A percentile compares a stretch with the other conserved stretches of the same genome.
phyloP scores from a whole-genome alignment of 2,329 filamentous ascomycete species.

The Colletotrichum scovillei region DNA sequence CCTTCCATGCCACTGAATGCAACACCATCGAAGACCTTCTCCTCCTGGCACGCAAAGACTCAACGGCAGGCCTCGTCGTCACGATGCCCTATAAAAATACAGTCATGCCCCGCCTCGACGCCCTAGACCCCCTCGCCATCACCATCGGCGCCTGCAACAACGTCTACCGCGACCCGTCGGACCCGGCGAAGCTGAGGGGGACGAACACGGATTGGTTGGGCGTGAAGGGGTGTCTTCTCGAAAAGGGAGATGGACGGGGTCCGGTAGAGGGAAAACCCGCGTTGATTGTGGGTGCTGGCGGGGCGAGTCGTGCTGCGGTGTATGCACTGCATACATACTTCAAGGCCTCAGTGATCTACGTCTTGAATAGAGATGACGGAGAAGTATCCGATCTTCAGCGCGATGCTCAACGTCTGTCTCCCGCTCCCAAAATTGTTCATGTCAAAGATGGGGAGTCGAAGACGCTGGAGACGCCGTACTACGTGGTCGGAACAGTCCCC shows the following conservation, averaged over 20 bases:
- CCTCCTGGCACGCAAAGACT: constrained; percentile 41
- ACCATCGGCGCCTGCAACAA: constrained; percentile 53
- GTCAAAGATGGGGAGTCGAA: constrained; percentile 41
- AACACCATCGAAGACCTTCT: constrained; percentile 46
- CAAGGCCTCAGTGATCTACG: constrained; percentile 45
- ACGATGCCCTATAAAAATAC: constrained; percentile 55
- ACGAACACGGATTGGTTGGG: constrained; percentile 58
- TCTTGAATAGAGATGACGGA: constrained; percentile 48
- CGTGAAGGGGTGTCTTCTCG: constrained; percentile 48
- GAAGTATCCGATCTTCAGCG: constrained; percentile 43
- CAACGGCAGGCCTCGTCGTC: constrained; percentile 42
- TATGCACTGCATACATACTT: constrained; percentile 46
- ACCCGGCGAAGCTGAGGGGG: constrained; percentile 44
- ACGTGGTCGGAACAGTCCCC: constrained; percentile 52
- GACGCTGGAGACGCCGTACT: constrained; percentile 42
- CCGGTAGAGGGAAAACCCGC: constrained; percentile 39
- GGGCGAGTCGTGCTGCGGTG: constrained; percentile 53
- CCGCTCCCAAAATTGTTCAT: constrained; percentile 42
- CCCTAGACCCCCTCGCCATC: constrained; percentile 47
- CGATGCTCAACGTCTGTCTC: constrained; percentile 39
- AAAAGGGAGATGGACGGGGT: constrained; percentile 32
- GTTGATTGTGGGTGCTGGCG: constrained; percentile 54
- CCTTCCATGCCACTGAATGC: constrained; percentile 42
- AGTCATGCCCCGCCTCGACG: constrained; percentile 48
- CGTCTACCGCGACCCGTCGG: constrained; percentile 42